Conservation (phyloP, 2,329 filamentous ascomycete genomes). For the Blastomyces gilchristii region DNA sequence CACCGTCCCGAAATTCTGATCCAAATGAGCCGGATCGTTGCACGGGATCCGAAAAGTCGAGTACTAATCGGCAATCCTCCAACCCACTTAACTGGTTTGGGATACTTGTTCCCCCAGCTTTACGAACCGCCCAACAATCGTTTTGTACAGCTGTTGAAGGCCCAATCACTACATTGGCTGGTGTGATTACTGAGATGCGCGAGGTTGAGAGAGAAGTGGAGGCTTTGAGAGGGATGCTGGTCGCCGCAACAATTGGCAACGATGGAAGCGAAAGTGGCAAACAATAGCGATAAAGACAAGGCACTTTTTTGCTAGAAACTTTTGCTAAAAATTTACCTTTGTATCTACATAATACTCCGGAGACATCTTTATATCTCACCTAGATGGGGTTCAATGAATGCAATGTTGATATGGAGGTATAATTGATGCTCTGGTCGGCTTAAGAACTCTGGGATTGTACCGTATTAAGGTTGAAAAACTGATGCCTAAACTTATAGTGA, state of each 20-base stretch:
- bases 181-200: constrained; percentile 32
- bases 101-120: constrained; percentile 36
- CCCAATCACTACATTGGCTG: constrained; percentile 29
- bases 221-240: constrained; percentile 17
- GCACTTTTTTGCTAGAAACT: too few relatives aligned
- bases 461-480: neutral
- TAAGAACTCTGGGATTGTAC: neutral
- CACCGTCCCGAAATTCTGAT: neutral
- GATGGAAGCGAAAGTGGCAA: neutral
- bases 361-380: neutral
- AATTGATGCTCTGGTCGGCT: neutral
- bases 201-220: constrained; percentile 31
- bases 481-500: neutral
- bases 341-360: neutral
- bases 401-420: neutral
- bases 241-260: neutral
- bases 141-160: constrained; percentile 34
- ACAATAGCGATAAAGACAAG: neutral
- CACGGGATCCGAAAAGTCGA: neutral
- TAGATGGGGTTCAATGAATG: neutral
- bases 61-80: constrained; percentile 16
- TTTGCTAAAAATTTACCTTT: neutral
- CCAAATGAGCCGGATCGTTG: too few relatives aligned
- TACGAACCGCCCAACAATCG: constrained; percentile 36
- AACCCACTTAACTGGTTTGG: constrained; percentile 43